Evolutionary conservation across 2,329 filamentous ascomycete species (phyloP), one percentile per base, ranked within the genome.

Genomic region (Orbilia ellipsospora): DNA sequence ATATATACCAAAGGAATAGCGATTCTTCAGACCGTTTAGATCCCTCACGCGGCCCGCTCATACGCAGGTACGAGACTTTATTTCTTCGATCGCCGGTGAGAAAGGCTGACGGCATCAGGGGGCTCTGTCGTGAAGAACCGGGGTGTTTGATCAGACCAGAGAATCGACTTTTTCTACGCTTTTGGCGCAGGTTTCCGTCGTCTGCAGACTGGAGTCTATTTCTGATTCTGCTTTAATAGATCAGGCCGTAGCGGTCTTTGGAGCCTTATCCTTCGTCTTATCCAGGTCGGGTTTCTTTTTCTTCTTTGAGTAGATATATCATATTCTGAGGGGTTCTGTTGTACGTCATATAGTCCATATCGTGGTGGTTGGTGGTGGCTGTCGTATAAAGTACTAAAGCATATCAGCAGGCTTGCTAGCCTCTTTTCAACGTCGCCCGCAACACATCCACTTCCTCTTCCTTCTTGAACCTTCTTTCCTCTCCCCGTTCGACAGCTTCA

Each of bases 21-120:
- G 48, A 55, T 57, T 62, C 57, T 62, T 55, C 51, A 55, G 50
- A 50, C 44, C n/a, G 31, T 59, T 16, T 61, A 57, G 70, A 62
- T 55, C 70, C 57, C 72, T 75, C 72, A 75, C 72, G 72, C 72
- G 72, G 72, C 44, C 72, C 62, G 72, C 48, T 75, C 72, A 75
- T 75, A 75, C 72, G 72, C 72, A 75, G 72, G 72, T 75, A 75
- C 72, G 59, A 44, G 18, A n/a, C 16, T 48, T 48, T 18, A 42
- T 60, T 54, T 28, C 20, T 5, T 51, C 36, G 59, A 50, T 48
- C 12, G 26, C 51, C 45, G 26, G 48, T 18, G 57, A 63, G 36
- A 50, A 52, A 36, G 63, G 72, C 63, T 75, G 64, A 69, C 64
- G 59, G 72, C 42, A 75, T 75, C 72, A 75, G 72, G 72, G 64